phyloP scores from a whole-genome alignment of 2,329 filamentous ascomycete species.

The Sporothrix dimorphospora region DNA sequence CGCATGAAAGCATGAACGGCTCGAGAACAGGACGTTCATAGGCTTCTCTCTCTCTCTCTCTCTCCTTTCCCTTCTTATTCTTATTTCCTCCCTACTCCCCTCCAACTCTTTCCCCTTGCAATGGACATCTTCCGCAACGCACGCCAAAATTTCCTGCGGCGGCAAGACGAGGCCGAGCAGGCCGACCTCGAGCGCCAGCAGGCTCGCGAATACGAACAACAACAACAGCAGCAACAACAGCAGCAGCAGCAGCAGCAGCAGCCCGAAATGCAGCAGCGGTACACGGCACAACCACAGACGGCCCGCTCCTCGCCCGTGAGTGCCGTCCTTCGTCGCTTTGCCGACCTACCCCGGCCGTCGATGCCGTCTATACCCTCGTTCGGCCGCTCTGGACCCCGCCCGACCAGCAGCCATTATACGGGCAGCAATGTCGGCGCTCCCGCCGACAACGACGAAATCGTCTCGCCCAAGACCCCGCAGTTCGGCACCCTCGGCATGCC shows the following conservation, averaged over 20 bases:
- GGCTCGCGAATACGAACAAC: too few relatives aligned
- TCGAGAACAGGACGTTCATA: background rate
- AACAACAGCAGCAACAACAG: conserved; percentile 14
- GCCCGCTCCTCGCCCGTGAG: conserved; percentile 25
- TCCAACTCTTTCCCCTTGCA: background rate
- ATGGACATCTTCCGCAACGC: conserved; percentile 35
- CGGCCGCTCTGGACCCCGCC: conserved; percentile 33
- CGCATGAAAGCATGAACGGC: conserved; percentile 15
- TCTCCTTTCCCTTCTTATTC: background rate
- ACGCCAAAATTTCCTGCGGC: conserved; percentile 32
- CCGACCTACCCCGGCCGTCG: conserved; percentile 37
- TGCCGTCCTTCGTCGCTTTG: conserved; percentile 38
- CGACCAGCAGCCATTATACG: conserved; percentile 36
- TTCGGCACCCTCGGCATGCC: conserved; percentile 44
- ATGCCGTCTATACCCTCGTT: conserved; percentile 37
- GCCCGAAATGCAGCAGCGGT: conserved; percentile 38
- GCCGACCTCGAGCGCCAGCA: conserved; percentile 37
- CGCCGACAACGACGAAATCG: conserved; percentile 29
- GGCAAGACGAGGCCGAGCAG: conserved; percentile 30
- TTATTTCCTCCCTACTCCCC: too few relatives aligned
- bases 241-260: background rate
- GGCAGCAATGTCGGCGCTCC: conserved; percentile 28
- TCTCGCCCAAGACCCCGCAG: conserved; percentile 53
- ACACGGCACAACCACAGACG: background rate
- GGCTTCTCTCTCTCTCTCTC: too few relatives aligned